Conservation (phyloP, 176 grass and related monocot genomes). For the Triticum dicoccoides region DNA sequence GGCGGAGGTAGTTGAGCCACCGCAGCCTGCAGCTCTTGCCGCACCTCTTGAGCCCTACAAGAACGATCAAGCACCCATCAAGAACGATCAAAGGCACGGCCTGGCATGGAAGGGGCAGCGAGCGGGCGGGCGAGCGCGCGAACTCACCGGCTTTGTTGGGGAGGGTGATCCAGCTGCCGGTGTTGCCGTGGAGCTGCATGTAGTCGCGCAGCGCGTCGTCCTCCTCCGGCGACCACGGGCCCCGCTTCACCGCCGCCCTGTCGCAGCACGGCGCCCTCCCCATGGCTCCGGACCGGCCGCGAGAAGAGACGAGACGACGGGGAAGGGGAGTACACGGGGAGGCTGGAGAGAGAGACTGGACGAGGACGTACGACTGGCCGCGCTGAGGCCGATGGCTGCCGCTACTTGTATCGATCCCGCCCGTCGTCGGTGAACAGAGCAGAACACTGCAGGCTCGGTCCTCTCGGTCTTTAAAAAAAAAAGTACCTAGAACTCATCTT, state of each 20-base stretch:
- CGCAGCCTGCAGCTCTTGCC: slow-evolving; percentile 86
- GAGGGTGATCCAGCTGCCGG: slow-evolving; percentile 84
- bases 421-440: not conserved
- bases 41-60: slow-evolving; percentile 56
- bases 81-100: not conserved
- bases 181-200: slow-evolving; percentile 59
- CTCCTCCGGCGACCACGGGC: slow-evolving; percentile 87
- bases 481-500: too few relatives aligned
- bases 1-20: slow-evolving; percentile 95
- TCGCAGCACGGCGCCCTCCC: slow-evolving; percentile 90
- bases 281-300: slow-evolving; percentile 22
- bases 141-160: slow-evolving; percentile 65
- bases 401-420: not conserved
- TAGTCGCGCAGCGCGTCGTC: slow-evolving; percentile 67
- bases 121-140: too few relatives aligned
- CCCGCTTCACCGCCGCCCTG: slow-evolving; percentile 77
- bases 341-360: not conserved
- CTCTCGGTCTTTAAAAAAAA: not conserved
- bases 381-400: not conserved
- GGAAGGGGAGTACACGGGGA: not conserved
- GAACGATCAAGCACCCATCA: too few relatives aligned
- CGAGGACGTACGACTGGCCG: not conserved
- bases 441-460: not conserved
- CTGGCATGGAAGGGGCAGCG: not conserved
- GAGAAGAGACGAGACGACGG: not conserved